These are phyloP conservation scores for Hanseniaspora clermontiae DNA, from an alignment of 805 yeast species.

Conservation along the genomic window DNA sequence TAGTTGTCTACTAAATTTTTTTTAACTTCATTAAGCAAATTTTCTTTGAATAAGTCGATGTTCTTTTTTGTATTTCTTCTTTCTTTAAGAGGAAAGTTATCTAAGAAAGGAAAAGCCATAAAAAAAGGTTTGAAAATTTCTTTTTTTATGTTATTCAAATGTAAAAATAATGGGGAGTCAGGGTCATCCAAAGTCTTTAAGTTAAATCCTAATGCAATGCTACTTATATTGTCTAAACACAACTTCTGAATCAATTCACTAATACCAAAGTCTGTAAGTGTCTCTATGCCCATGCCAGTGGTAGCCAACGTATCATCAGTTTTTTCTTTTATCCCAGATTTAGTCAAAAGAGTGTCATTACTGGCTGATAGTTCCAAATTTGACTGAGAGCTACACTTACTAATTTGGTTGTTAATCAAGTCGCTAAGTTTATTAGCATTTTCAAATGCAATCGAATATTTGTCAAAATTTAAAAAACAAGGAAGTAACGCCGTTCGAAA, in stretches of 20 bases:
- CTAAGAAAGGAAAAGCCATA: slow-evolving; percentile 45
- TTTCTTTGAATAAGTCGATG: slow-evolving; percentile 32
- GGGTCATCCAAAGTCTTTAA: slow-evolving; percentile 30
- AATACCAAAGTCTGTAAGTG: slow-evolving; percentile 19
- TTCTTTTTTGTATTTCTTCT: slow-evolving; percentile 34
- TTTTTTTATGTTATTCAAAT: slow-evolving; percentile 34
- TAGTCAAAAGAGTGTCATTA: neutral
- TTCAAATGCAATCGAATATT: slow-evolving; percentile 25
- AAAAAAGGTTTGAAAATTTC: slow-evolving; percentile 45
- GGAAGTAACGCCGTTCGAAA: slow-evolving; percentile 36
- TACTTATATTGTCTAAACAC: slow-evolving; percentile 38
- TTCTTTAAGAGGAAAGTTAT: slow-evolving; percentile 37
- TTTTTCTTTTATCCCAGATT: neutral
- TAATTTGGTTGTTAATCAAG: slow-evolving; percentile 18
- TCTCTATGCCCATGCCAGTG: neutral
- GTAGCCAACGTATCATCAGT: neutral
- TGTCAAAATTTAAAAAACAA: slow-evolving; percentile 40
- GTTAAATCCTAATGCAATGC: slow-evolving; percentile 39
- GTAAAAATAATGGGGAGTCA: slow-evolving; percentile 28
- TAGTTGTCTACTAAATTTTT: slow-evolving; percentile 23
- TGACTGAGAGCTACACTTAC: neutral
- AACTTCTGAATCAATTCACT: slow-evolving; percentile 36
- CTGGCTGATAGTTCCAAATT: neutral
- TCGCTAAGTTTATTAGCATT: slow-evolving; percentile 30
- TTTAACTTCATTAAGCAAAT: slow-evolving; percentile 29